Evolutionary conservation across 192 early-diverging fungal species (phyloP).

Genomic region (Radiomyces spectabilis): DNA sequence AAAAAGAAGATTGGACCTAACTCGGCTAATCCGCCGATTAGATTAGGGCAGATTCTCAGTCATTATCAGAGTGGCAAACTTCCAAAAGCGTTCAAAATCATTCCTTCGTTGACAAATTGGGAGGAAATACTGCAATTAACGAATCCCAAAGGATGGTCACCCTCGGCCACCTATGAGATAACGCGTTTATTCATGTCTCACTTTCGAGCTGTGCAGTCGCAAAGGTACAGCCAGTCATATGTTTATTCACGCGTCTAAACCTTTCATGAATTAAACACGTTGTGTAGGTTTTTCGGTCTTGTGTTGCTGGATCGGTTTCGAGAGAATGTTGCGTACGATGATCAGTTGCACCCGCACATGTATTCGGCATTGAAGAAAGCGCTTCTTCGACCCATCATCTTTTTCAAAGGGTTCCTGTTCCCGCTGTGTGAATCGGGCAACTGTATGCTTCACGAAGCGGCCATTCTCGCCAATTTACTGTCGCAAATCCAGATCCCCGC

Average conservation of each 20-base stretch:
- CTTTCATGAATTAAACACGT: not conserved
- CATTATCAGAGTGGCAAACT: no score
- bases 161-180: not conserved
- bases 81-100: constrained; percentile 1
- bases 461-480: not conserved
- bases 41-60: no score
- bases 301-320: not conserved
- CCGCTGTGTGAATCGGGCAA: constrained; percentile 2
- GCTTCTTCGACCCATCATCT: no score
- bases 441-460: not conserved
- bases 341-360: not conserved
- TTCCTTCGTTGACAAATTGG: constrained; percentile 8
- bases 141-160: not conserved
- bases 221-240: not conserved
- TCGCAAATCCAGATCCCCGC: not conserved
- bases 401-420: not conserved
- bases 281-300: not conserved
- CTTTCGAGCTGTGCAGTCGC: not conserved
- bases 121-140: constrained; percentile 6
- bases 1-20: no score
- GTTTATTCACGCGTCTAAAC: not conserved
- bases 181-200: constrained; percentile 1
- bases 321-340: not conserved
- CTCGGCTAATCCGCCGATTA: no score
- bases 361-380: no score